These are phyloP conservation scores for Naganishia onofrii DNA, from an alignment of 768 basidiomycete genomes.

Conservation along the genomic window DNA sequence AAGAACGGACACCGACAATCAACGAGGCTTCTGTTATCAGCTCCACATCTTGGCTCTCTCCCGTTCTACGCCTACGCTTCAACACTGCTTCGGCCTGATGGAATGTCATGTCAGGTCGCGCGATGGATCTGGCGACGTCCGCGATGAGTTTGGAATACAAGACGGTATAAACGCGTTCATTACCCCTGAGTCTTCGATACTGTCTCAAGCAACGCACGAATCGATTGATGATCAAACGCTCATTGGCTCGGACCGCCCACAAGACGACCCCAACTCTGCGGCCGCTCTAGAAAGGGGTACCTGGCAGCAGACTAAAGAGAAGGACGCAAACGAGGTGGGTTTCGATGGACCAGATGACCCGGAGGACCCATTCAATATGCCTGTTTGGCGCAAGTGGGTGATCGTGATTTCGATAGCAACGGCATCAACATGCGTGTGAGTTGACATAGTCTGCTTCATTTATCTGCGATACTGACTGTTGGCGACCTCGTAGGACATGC, in stretches of 20 bases:
- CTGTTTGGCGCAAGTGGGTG: slow-evolving; percentile 41
- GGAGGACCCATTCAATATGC: slow-evolving; percentile 38
- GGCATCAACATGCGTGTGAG: slow-evolving; percentile 34
- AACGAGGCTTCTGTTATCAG: no score
- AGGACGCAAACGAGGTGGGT: slow-evolving; percentile 27
- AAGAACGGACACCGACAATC: no score
- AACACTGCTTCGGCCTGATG: no score
- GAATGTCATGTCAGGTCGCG: not conserved
- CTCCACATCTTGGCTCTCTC: no score
- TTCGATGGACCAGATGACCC: slow-evolving; percentile 41
- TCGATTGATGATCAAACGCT: no score
- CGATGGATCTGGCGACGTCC: not conserved
- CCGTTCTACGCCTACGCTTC: no score
- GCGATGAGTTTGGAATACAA: slow-evolving; percentile 9
- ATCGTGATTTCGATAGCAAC: slow-evolving; percentile 35
- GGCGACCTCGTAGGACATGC: slow-evolving; percentile 50
- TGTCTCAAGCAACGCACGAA: no score
- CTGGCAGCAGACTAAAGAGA: not conserved
- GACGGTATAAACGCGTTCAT: not conserved
- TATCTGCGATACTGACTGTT: not conserved
- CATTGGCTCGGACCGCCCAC: no score
- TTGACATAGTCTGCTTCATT: no score
- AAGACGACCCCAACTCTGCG: no score
- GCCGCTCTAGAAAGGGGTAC: no score
- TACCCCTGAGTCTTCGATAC: not conserved